phyloP scores from a whole-genome alignment of 257 asterid species.

The Solanum appendiculatum region DNA sequence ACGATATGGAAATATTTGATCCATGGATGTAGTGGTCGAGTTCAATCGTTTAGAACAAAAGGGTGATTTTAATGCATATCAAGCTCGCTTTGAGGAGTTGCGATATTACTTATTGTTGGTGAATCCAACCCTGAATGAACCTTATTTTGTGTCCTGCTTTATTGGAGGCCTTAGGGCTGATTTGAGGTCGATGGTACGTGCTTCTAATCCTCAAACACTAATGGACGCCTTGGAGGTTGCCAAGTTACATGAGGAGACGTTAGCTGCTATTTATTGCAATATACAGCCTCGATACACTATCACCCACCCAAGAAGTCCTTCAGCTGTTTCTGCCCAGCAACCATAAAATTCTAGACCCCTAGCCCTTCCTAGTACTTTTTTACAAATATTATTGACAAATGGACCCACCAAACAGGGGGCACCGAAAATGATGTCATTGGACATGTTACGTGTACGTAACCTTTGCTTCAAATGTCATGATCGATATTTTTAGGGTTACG shows the following conservation, averaged over 20 bases:
- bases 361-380: neutral
- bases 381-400: no score
- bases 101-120: neutral
- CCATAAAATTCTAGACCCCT: neutral
- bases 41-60: no score
- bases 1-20: neutral
- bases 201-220: neutral
- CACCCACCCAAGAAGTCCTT: neutral
- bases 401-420: no score
- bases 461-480: no score
- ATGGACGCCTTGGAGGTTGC: neutral
- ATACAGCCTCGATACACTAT: neutral
- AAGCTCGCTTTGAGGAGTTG: neutral
- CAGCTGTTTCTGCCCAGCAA: neutral
- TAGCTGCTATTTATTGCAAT: neutral
- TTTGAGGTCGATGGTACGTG: neutral
- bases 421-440: no score
- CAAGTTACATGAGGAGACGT: neutral
- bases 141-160: neutral
- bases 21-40: neutral
- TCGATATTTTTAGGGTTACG: no score
- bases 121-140: neutral
- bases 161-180: neutral
- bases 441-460: no score
- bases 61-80: neutral